Percentiles rank a stretch among this genome's conserved stretches.
Conservation (phyloP, 2,329 filamentous ascomycete species). For the Xylaria sp. region DNA sequence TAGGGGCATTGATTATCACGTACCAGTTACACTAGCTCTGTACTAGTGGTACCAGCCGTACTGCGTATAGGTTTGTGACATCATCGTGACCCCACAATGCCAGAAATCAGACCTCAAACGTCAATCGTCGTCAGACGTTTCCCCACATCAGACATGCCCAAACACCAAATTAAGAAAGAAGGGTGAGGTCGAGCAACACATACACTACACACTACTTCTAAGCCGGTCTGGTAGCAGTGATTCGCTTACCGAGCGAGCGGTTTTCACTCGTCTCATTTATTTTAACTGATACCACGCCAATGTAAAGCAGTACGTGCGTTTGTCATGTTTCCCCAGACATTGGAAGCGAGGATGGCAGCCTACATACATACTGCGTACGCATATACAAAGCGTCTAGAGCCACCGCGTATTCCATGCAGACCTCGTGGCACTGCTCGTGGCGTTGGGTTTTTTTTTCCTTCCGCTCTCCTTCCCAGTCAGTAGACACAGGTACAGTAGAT, state of each 20-base stretch:
- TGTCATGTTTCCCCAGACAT: constrained; percentile 6
- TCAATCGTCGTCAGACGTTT: constrained; percentile 33
- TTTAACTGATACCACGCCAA: background rate
- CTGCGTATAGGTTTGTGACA: constrained; percentile 40
- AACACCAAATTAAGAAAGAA: constrained; percentile 2
- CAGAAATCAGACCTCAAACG: constrained; percentile 36
- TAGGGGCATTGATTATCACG: background rate
- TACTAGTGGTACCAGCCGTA: background rate
- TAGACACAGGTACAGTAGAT: background rate
- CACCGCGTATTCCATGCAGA: constrained; percentile 10
- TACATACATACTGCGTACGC: no score
- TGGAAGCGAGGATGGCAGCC: background rate
- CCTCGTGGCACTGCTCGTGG: constrained; percentile 20
- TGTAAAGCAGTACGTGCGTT: background rate
- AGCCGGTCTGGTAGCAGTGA: background rate
- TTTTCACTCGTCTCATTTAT: background rate
- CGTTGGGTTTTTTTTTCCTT: background rate
- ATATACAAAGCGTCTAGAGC: background rate
- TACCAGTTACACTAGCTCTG: background rate
- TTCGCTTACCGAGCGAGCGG: constrained; percentile 17
- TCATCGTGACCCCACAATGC: constrained; percentile 41
- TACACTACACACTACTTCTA: background rate
- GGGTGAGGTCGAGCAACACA: constrained; percentile 13
- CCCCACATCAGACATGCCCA: constrained; percentile 24
- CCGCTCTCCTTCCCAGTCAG: constrained; percentile 3